A percentile compares a stretch with the other conserved stretches of the same genome.
phyloP scores from a whole-genome alignment of 768 basidiomycete genomes.

The Tricholoma flavovirens region DNA sequence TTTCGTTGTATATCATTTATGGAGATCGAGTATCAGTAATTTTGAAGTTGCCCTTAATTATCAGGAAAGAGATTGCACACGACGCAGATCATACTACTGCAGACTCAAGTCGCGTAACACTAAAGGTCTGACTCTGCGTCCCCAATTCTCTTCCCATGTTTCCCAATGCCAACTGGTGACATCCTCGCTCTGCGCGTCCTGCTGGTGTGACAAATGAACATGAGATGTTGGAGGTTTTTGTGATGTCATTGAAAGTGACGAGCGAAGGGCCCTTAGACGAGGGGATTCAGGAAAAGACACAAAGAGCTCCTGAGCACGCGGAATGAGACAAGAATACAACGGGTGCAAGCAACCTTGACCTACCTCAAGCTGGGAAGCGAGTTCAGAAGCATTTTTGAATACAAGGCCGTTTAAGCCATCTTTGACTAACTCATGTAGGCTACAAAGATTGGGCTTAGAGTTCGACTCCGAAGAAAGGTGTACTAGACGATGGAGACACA shows the following conservation, averaged over 20 bases:
- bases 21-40: not conserved
- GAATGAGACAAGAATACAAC: not conserved
- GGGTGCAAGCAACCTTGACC: constrained; percentile 15
- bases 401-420: constrained; percentile 79
- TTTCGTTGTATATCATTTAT: not conserved
- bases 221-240: constrained; percentile 19
- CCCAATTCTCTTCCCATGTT: constrained; percentile 88
- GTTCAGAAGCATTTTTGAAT: constrained; percentile 60
- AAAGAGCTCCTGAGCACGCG: constrained; percentile 43
- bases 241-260: constrained; percentile 36
- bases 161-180: constrained; percentile 51
- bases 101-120: constrained; percentile 24
- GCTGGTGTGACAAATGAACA: constrained; percentile 17
- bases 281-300: constrained; percentile 53
- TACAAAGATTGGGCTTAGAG: constrained; percentile 22
- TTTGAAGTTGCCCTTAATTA: not conserved
- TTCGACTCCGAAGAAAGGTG: constrained; percentile 15
- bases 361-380: constrained; percentile 72
- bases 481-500: constrained; percentile 20
- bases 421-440: constrained; percentile 82
- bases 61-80: not conserved
- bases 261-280: constrained; percentile 45
- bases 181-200: constrained; percentile 17
- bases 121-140: constrained; percentile 56
- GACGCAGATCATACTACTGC: not conserved